phyloP scores from a whole-genome alignment of 768 basidiomycete species.

The Lactarius hengduanensis region DNA sequence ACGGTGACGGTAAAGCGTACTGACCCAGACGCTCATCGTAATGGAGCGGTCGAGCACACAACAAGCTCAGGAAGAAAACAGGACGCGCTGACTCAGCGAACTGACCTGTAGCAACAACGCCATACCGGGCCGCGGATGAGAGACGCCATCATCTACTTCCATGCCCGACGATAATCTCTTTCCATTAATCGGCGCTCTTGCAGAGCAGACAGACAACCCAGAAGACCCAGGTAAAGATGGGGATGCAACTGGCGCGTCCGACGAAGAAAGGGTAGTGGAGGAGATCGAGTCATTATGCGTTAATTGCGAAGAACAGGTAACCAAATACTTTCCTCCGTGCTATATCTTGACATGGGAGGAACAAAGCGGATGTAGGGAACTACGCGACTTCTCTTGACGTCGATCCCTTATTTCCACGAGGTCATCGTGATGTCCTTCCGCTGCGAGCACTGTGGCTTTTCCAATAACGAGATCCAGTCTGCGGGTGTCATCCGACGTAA shows the following conservation, averaged over 20 bases:
- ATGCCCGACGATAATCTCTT: conserved; percentile 43
- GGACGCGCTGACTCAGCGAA: conserved; percentile 23
- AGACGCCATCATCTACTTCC: background rate
- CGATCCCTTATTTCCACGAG: conserved; percentile 93
- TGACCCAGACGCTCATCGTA: conserved; percentile 24
- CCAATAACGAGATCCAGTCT: conserved; percentile 93
- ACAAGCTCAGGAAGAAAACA: background rate
- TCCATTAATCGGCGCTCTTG: conserved; percentile 57
- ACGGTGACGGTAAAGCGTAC: background rate
- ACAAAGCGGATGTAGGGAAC: conserved; percentile 57
- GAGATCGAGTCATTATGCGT: conserved; percentile 93
- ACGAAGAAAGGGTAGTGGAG: conserved; percentile 68
- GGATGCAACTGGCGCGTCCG: conserved; percentile 17
- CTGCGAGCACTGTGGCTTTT: conserved; percentile 86
- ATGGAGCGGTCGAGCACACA: background rate
- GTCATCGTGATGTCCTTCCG: conserved; percentile 96
- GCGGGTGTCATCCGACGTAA: conserved; percentile 83
- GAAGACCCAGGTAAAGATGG: conserved; percentile 28
- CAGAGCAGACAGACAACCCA: conserved; percentile 45
- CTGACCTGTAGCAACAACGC: background rate
- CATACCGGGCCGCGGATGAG: background rate
- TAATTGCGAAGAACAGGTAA: conserved; percentile 87
- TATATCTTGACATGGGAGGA: conserved; percentile 5
- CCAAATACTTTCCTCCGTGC: conserved; percentile 28
- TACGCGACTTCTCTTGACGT: conserved; percentile 86